A percentile compares a stretch with the other conserved stretches of the same genome.
Conservation (phyloP, 2,329 filamentous ascomycete genomes). For the Pseudogymnoascus sp. region DNA sequence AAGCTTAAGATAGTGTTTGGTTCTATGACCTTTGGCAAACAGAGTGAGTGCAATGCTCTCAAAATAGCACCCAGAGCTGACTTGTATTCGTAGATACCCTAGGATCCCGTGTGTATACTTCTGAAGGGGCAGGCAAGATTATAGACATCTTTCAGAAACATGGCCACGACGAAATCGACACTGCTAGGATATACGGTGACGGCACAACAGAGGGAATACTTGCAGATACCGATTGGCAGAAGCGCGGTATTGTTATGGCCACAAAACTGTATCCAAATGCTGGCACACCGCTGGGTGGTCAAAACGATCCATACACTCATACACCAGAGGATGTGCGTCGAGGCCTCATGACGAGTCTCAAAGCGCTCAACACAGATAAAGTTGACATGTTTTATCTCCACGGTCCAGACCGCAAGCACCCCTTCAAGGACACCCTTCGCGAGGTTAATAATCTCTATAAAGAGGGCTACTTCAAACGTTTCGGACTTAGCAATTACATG, state of each 20-base stretch:
- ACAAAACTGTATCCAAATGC: slow-evolving; percentile 42
- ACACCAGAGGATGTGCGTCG: slow-evolving; percentile 42
- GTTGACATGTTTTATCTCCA: slow-evolving; percentile 26
- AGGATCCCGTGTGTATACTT: neutral
- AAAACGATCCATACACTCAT: slow-evolving; percentile 39
- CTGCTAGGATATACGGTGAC: slow-evolving; percentile 55
- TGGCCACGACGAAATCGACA: slow-evolving; percentile 64
- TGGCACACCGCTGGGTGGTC: slow-evolving; percentile 35
- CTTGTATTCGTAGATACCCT: neutral
- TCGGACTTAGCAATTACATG: slow-evolving; percentile 58
- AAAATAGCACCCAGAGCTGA: neutral
- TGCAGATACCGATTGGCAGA: slow-evolving; percentile 51
- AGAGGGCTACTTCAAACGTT: slow-evolving; percentile 32
- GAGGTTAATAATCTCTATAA: slow-evolving; percentile 28
- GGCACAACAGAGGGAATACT: slow-evolving; percentile 60
- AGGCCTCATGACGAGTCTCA: slow-evolving; percentile 42
- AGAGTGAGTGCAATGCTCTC: neutral
- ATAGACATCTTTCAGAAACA: slow-evolving; percentile 58
- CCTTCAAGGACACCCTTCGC: slow-evolving; percentile 25
- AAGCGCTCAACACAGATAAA: slow-evolving; percentile 45
- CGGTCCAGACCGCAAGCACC: slow-evolving; percentile 23
- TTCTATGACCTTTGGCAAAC: slow-evolving; percentile 20
- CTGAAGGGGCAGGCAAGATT: slow-evolving; percentile 48
- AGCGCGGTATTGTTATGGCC: slow-evolving; percentile 53
- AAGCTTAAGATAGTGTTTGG: slow-evolving; percentile 16